A percentile compares a stretch with the other conserved stretches of the same genome.
Conservation (phyloP, 164 flowering plant genomes). For the Tinospora cordifolia region DNA sequence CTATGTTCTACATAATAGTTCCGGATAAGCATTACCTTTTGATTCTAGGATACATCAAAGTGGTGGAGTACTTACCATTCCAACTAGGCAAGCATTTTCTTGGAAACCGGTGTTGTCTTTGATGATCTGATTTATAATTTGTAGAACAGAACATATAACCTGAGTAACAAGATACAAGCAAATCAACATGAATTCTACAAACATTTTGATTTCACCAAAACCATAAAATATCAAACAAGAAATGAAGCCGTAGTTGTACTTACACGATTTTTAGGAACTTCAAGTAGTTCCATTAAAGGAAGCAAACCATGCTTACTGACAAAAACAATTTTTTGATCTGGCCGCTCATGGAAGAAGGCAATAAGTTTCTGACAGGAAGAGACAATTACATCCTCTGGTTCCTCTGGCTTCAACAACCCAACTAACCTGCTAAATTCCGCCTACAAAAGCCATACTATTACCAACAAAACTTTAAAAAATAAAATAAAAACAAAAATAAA, state of each 20-base stretch:
- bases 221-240: background rate
- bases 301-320: constrained; percentile 88
- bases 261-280: constrained; percentile 77
- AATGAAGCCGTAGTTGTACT: constrained; percentile 16
- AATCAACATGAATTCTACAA: background rate
- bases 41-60: background rate
- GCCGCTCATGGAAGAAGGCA: constrained; percentile 75
- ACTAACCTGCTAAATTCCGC: constrained; percentile 89
- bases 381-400: constrained; percentile 86
- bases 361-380: constrained; percentile 84
- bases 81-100: constrained; percentile 97
- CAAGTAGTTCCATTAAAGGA: constrained; percentile 85
- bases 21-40: background rate
- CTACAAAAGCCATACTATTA: constrained; percentile 26
- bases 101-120: constrained; percentile 80
- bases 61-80: constrained; percentile 57
- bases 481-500: background rate
- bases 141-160: constrained; percentile 91
- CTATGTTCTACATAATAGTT: background rate
- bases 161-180: constrained; percentile 25
- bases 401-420: constrained; percentile 73
- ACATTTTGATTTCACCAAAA: background rate
- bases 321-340: constrained; percentile 84
- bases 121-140: constrained; percentile 76
- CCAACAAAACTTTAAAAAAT: background rate